A percentile compares a stretch with the other conserved stretches of the same genome.
Conservation (phyloP, 805 yeast genomes). For the Metschnikowia colocasiae region DNA sequence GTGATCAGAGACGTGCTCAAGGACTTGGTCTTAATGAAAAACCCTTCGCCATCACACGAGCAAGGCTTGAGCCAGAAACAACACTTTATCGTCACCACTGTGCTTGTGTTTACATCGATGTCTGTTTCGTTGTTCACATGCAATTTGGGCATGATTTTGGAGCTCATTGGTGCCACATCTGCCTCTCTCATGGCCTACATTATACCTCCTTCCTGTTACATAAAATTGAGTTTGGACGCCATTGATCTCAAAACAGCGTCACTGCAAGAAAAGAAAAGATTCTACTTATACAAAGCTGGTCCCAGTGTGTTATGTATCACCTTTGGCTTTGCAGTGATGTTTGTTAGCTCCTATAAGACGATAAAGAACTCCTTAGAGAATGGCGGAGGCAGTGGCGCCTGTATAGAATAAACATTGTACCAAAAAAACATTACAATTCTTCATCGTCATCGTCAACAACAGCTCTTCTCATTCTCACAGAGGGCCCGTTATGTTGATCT, state of each 20-base stretch:
- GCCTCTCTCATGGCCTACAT: constrained; percentile 92
- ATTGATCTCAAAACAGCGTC: constrained; percentile 29
- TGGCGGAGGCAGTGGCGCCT: constrained; percentile 44
- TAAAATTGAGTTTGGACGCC: constrained; percentile 54
- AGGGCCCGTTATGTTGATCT: not conserved
- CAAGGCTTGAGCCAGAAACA: constrained; percentile 36
- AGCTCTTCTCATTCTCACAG: constrained; percentile 13
- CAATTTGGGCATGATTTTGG: constrained; percentile 83
- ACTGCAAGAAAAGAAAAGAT: constrained; percentile 23
- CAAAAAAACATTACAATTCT: constrained; percentile 7
- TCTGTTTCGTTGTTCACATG: constrained; percentile 74
- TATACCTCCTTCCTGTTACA: constrained; percentile 79
- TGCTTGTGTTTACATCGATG: constrained; percentile 67
- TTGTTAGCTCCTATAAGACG: constrained; percentile 76
- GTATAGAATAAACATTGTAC: constrained; percentile 35
- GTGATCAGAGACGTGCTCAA: constrained; percentile 85
- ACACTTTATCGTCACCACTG: constrained; percentile 64
- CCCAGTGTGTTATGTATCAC: constrained; percentile 59
- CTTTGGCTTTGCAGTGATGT: constrained; percentile 76
- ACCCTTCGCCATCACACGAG: constrained; percentile 6
- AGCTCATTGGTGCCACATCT: constrained; percentile 87
- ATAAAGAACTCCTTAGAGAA: constrained; percentile 41
- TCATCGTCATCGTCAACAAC: constrained; percentile 28
- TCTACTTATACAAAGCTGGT: constrained; percentile 40
- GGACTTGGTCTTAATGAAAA: constrained; percentile 45